phyloP scores from a whole-genome alignment of 805 yeast species.

The Candida sakaeoensis region DNA sequence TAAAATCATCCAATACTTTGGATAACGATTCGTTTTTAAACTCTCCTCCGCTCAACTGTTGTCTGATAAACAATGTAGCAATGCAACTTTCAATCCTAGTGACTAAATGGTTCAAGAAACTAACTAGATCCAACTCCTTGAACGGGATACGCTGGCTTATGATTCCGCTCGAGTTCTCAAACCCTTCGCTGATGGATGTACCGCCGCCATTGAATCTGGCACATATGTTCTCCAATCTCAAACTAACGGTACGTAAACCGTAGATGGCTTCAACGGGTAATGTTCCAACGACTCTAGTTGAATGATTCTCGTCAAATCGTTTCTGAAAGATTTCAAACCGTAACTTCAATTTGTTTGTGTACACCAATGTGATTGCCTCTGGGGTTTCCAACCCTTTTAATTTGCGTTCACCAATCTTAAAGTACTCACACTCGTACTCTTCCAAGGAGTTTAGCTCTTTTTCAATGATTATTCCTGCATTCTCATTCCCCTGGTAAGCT shows the following conservation, averaged over 20 bases:
- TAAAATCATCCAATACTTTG: conserved; percentile 24
- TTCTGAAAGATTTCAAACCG: conserved; percentile 49
- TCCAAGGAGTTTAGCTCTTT: conserved; percentile 62
- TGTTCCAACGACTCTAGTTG: conserved; percentile 36
- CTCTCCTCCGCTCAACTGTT: conserved; percentile 22
- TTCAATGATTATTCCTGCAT: conserved; percentile 57
- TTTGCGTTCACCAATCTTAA: conserved; percentile 78
- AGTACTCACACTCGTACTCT: conserved; percentile 64
- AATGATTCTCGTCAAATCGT: conserved; percentile 22
- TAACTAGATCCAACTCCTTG: conserved; percentile 42
- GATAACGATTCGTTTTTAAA: conserved; percentile 21
- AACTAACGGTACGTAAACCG: conserved; percentile 50
- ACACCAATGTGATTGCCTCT: conserved; percentile 75
- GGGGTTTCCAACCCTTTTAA: conserved; percentile 94
- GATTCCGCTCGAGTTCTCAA: conserved; percentile 23
- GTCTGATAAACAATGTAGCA: conserved; percentile 30
- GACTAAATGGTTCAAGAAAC: conserved; percentile 59
- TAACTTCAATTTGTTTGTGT: conserved; percentile 60
- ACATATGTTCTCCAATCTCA: conserved; percentile 57
- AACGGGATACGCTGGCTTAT: conserved; percentile 18
- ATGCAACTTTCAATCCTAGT: conserved; percentile 66
- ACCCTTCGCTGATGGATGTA: conserved; percentile 21
- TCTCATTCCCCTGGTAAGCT: conserved; percentile 43
- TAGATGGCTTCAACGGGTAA: conserved; percentile 44
- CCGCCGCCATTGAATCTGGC: conserved; percentile 51